Evolutionary conservation across 2,329 filamentous ascomycete genomes (phyloP), one percentile per base, ranked within the genome.

Genomic region (Endoconidiophora polonica): DNA sequence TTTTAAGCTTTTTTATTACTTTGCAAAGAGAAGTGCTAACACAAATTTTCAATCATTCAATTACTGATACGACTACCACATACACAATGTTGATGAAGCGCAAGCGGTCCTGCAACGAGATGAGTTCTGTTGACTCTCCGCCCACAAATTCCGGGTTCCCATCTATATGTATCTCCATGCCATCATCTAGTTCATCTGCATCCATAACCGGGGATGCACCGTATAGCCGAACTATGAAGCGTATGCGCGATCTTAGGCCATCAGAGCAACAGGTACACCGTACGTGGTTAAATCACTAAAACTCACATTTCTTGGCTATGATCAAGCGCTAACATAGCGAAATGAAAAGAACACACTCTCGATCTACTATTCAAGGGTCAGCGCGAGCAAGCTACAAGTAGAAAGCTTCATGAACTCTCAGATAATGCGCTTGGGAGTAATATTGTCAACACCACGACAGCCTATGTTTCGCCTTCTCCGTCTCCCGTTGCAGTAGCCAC

Each of bases 61-160:
- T 20, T 37, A 18, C 23, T 6, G n/a, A 29, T 37, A 12, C 16
- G n/a, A n/a, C 22, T 36, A 26, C 12, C 9, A 46, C 44, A n/a
- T 24, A 7, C 40, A 40, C 9, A 12, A 77, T 76, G 72, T 60
- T 69, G 23, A 64, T 77, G 59, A 81, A 81, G 61, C 76, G 77
- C 62, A 81, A 81, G 66, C 71, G 76, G 41, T 80, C 76, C 57
- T 68, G 72, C 50, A 74, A 73, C 20, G 74, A 77, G 59, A 65
- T 38, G 22, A n/a, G 26, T 5, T 29, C 42, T 77, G 64, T 66
- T 36, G 67, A 67, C 36, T 14, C 20, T 33, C 6, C 23, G 33
- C 12, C 22, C 29, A 12, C 7, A 4, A 33, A 1, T 29, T 12
- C 14, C 46, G n/a, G 20, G 18, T 5, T n/a, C 20, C 24, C 18